Conservation (phyloP, 257 asterid genomes). For the Fraxinus pennsylvanica region DNA sequence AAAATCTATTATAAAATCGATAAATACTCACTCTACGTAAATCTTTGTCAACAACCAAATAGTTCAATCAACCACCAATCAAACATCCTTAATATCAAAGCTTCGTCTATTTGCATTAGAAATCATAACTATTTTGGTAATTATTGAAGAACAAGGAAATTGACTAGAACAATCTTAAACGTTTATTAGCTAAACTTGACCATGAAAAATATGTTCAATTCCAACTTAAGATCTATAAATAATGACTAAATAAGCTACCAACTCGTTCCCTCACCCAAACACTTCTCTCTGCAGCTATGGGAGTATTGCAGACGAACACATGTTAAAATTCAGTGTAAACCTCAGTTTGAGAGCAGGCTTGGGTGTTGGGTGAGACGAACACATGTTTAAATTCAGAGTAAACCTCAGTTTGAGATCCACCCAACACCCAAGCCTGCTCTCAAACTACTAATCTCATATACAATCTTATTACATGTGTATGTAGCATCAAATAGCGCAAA, state of each 20-base stretch:
- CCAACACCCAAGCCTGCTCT: neutral
- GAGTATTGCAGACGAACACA: too few relatives aligned
- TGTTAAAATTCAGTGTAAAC: neutral
- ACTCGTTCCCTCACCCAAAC: neutral
- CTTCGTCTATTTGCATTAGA: neutral
- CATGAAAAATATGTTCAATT: neutral
- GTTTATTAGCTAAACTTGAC: neutral
- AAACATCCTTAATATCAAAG: neutral
- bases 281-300: neutral
- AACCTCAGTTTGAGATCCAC: neutral
- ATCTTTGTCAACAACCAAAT: neutral
- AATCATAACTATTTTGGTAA: neutral
- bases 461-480: neutral
- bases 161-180: neutral
- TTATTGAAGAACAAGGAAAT: neutral
- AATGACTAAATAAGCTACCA: slow-evolving; percentile 1
- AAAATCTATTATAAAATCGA: too few relatives aligned
- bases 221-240: neutral
- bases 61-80: neutral
- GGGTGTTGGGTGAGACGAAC: too few relatives aligned
- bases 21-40: neutral
- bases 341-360: neutral
- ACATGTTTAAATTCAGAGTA: neutral
- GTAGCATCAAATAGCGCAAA: neutral
- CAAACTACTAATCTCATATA: neutral